Conservation (phyloP, 352 stramenopile species). For the Pythium scleroteichum region DNA sequence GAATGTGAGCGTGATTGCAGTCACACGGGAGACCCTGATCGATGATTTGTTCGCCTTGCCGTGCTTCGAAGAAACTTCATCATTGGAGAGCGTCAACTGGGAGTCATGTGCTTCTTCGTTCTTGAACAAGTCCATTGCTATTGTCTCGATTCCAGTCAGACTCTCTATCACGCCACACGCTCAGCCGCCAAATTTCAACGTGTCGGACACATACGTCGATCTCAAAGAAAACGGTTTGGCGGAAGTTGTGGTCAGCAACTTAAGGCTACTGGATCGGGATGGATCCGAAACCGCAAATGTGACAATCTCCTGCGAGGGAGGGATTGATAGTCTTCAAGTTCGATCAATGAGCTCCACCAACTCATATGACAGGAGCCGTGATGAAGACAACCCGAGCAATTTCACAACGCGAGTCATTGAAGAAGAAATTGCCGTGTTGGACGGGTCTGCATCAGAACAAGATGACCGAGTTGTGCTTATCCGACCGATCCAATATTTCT, state of each 20-base stretch:
- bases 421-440: constrained; percentile 9
- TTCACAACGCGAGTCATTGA: neutral
- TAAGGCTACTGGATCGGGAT: constrained; percentile 20
- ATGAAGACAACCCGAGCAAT: neutral
- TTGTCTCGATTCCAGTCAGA: neutral
- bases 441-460: neutral
- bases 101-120: constrained; percentile 1
- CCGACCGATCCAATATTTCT: constrained; percentile 31
- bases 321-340: neutral
- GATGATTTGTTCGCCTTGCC: neutral
- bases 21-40: constrained; percentile 10
- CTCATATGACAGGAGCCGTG: neutral
- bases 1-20: constrained; percentile 13
- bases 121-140: constrained; percentile 12
- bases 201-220: neutral
- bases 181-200: neutral
- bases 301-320: constrained; percentile 9
- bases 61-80: constrained; percentile 2
- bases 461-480: constrained; percentile 23
- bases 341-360: too few species aligned
- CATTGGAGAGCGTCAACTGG: neutral
- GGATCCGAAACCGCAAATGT: constrained; percentile 19
- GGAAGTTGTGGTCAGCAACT: constrained; percentile 1
- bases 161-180: constrained; percentile 1
- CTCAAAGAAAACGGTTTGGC: constrained; percentile 1